Conservation (phyloP, 257 asterid species). For the Salvia splendens region DNA sequence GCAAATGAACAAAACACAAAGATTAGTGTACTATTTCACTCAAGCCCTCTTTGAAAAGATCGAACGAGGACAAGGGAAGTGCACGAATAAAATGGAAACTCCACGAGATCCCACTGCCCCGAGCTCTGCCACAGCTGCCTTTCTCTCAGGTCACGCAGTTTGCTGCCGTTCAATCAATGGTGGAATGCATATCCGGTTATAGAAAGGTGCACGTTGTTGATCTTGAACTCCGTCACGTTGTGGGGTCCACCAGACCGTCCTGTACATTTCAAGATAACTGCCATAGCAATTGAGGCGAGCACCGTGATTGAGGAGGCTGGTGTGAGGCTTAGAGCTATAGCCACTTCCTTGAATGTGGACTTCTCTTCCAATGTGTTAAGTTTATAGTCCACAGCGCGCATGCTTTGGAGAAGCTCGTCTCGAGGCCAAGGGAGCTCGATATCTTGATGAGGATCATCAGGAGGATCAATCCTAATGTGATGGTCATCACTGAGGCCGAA, state of each 20-base stretch:
- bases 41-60: slow-evolving; percentile 52
- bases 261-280: slow-evolving; percentile 55
- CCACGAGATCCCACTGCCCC: background rate
- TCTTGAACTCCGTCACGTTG: slow-evolving; percentile 42
- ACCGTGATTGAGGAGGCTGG: slow-evolving; percentile 40
- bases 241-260: slow-evolving; percentile 42
- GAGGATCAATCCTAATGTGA: slow-evolving; percentile 36
- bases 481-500: slow-evolving; percentile 45
- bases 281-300: slow-evolving; percentile 38
- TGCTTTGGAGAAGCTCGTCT: slow-evolving; percentile 1
- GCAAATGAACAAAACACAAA: slow-evolving; percentile 34
- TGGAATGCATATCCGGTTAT: slow-evolving; percentile 40
- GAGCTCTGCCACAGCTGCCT: slow-evolving; percentile 33
- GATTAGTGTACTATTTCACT: slow-evolving; percentile 44
- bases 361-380: slow-evolving; percentile 18
- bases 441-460: slow-evolving; percentile 37
- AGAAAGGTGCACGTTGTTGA: slow-evolving; percentile 55
- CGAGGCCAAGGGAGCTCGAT: slow-evolving; percentile 36
- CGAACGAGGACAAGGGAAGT: slow-evolving; percentile 37
- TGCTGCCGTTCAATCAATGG: slow-evolving; percentile 42
- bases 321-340: slow-evolving; percentile 4
- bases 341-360: slow-evolving; percentile 24
- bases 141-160: slow-evolving; percentile 41
- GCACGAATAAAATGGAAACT: background rate
- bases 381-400: slow-evolving; percentile 15